Evolutionary conservation across 2,329 filamentous ascomycete genomes (phyloP), one percentile per base, ranked within the genome.

Genomic region (Epichloe aotearoae): DNA sequence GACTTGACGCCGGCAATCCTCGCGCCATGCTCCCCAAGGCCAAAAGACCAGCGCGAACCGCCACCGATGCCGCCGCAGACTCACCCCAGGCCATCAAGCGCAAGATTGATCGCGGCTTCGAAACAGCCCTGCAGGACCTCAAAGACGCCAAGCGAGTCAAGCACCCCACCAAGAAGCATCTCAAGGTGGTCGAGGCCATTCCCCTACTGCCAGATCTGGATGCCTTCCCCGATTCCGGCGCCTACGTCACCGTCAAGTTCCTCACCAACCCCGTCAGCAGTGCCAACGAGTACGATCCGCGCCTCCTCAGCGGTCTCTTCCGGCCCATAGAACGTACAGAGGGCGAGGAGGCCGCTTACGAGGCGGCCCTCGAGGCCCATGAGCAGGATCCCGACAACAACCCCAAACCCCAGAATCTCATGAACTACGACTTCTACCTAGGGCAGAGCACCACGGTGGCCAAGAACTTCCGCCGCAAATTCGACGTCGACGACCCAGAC

Each of bases 161-260:
- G 57, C 80, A 83, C 59, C 81, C 77, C 4, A 73, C 72, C 46
- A 82, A 80, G 66, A 74, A 70, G 57, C 62, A 77, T 55, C 64
- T 83, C 53, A 76, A 75, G 58, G 67, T 83, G 3, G 72, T 82
- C 15, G 77, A 82, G 42, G 75, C 77, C 17, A 76, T 74, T 53
- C 80, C 81, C 30, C 65, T 86, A 39, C 65, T 85, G 17, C 82
- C 82, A 5, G 82, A 86, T 59, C 72, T 82, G 41, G 77, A 83
- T 53, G 77, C 80, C n/a, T 83, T 84, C 68, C 80, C 82, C 46
- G 82, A 86, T 63, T 79, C 77, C 3, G 82, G 82, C 50, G 80
- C 81, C 54, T 86, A 85, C 61, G 77, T 84, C 55, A 80, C 81
- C 14, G 73, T 85, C 68, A 85, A 85, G 65, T 84, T 85, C 65